Base-by-base conservation (phyloP, 1,139 yeast species). In the Pichia sp. region DNA sequence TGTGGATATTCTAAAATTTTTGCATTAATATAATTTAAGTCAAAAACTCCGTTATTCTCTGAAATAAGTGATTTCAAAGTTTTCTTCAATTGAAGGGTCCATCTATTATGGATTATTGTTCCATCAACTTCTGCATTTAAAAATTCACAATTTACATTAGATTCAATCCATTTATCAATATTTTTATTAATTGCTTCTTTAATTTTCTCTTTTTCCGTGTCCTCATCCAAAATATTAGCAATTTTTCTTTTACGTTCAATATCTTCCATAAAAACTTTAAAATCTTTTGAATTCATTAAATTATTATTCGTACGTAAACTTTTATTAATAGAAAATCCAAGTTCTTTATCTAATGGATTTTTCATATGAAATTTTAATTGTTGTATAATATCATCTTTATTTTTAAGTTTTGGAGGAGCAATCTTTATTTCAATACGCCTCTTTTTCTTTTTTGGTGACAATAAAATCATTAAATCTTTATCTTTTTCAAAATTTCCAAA, bases 291-390 rank as follows among this genome's bases (percentile, higher is more conserved):
- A 16, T 16, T 16, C 16, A 16, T 16, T 16, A 16, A 16, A 16
- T 16, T 16, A 16, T 16, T 16, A 16, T 16, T 16, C 16, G 16
- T 16, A 16, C 16, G 16, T 22, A 35, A 26, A 4, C 16, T 22
- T 20, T 39, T 37, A 6, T 36, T 34, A 3, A 47, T 25, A 9
- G 50, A 47, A 40, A 47, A 47, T n/a, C 50, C 50, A 6, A 47
- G 31, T n/a, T 47, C 50, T 35, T 39, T 42, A 20, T 47, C 50
- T 10, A 47, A 34, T 11, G 46, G 33, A 37, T 40, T 36, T 8
- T 35, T 40, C 42, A 41, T 44, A 10, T 35, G 38, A 8, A 9
- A n/a, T 35, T 45, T 34, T 11, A 47, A 24, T 29, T 43, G 45
- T 10, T 32, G 29, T 23, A 43, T 28, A 27, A 47, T 47, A 35